A percentile compares a stretch with the other conserved stretches of the same genome.
Conservation (phyloP, 1,284 basidiomycete genomes). For the Athelia psychrophila region DNA sequence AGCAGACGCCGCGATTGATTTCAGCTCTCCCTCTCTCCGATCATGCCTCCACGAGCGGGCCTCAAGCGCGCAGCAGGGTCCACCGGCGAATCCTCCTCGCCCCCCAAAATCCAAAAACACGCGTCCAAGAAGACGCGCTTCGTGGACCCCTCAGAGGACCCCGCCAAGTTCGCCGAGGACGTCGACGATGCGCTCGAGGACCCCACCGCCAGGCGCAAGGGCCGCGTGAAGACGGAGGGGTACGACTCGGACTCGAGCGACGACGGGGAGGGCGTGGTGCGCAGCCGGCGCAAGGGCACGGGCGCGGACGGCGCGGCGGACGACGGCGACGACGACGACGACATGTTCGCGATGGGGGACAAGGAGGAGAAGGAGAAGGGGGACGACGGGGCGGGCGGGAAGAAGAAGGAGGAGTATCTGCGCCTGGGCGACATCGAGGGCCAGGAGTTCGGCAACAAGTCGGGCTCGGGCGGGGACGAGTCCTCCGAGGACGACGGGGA, state of each 20-base stretch:
- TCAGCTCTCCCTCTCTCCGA: slow-evolving; percentile 1
- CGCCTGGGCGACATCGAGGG: slow-evolving; percentile 94
- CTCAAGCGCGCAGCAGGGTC: slow-evolving; percentile 57
- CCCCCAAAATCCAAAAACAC: slow-evolving; percentile 17
- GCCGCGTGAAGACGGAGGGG: slow-evolving; percentile 79
- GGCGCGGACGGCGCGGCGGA: too few relatives aligned
- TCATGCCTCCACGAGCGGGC: slow-evolving; percentile 48
- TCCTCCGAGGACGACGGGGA: slow-evolving; percentile 51
- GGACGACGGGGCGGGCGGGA: slow-evolving; percentile 35
- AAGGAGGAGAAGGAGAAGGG: slow-evolving; percentile 54
- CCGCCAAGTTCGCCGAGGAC: slow-evolving; percentile 69
- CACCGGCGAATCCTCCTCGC: slow-evolving; percentile 32
- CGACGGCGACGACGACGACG: slow-evolving; percentile 66
- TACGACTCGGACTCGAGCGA: slow-evolving; percentile 95
- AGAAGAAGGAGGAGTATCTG: slow-evolving; percentile 76
- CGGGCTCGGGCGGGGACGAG: slow-evolving; percentile 42
- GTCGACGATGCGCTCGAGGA: slow-evolving; percentile 72
- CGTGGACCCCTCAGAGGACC: slow-evolving; percentile 72
- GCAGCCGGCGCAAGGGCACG: slow-evolving; percentile 67
- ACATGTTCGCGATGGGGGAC: slow-evolving; percentile 96
- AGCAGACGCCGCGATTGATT: too few relatives aligned
- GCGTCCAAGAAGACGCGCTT: slow-evolving; percentile 77
- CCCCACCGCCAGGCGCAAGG: slow-evolving; percentile 53
- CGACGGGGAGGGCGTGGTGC: slow-evolving; percentile 88
- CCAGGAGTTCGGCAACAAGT: slow-evolving; percentile 79